Conservation (phyloP, 139 green algal genomes). For the Tetraselmis chui region DNA sequence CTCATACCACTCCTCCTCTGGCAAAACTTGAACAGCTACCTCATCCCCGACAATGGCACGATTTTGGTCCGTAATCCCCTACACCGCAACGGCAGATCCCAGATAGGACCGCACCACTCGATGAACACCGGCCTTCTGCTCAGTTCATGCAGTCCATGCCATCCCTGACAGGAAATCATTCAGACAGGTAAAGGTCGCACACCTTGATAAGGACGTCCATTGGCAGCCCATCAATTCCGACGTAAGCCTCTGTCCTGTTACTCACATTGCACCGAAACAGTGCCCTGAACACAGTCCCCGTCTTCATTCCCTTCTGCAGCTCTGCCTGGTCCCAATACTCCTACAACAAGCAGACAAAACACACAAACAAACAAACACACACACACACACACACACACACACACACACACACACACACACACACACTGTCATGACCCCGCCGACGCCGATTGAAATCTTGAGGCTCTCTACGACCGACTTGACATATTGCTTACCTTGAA, state of each 20-base stretch:
- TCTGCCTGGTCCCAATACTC: neutral
- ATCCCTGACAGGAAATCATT: too few species aligned
- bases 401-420: too few species aligned
- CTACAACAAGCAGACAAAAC: neutral
- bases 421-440: too few species aligned
- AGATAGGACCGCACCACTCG: too few species aligned
- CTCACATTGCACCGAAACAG: conserved; percentile 23
- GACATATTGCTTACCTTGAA: too few species aligned
- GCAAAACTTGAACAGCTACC: conserved; percentile 61
- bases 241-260: conserved; percentile 49
- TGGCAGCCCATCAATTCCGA: conserved; percentile 47
- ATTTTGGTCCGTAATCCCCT: conserved; percentile 43
- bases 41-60: conserved; percentile 75
- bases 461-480: too few species aligned
- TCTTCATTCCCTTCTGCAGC: conserved; percentile 28
- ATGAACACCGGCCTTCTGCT: too few species aligned
- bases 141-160: too few species aligned
- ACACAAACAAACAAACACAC: neutral
- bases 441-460: too few species aligned
- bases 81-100: neutral
- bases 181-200: too few species aligned
- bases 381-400: too few species aligned
- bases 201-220: conserved; percentile 56
- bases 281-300: conserved; percentile 16
- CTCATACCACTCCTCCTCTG: conserved; percentile 38